Percentiles rank a stretch among this genome's conserved stretches.
These are phyloP conservation scores for Trichoderma gracile DNA, from an alignment of 2,329 filamentous ascomycete species.

Conservation along the genomic window DNA sequence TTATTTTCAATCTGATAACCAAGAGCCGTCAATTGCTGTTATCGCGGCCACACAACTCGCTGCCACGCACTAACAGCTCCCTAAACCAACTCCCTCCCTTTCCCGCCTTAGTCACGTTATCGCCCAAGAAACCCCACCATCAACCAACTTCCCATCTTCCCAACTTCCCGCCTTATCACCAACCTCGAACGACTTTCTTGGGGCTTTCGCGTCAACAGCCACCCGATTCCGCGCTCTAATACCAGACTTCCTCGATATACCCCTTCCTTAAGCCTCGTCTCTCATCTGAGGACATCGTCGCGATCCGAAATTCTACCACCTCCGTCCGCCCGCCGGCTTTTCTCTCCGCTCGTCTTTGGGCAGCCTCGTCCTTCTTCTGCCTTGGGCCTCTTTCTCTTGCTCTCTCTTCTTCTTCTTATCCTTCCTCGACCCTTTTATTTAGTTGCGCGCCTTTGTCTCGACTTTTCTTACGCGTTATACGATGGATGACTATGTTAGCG, in stretches of 20 bases:
- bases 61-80: not conserved
- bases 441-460: not conserved
- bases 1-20: too few species aligned
- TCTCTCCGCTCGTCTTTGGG: too few species aligned
- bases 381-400: too few species aligned
- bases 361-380: too few species aligned
- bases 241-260: too few species aligned
- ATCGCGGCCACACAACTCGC: not conserved
- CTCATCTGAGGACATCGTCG: too few species aligned
- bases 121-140: slow-evolving; percentile 20
- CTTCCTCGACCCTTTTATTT: too few species aligned
- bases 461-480: slow-evolving; percentile 30
- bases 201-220: not conserved
- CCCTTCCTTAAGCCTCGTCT: too few species aligned
- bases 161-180: not conserved
- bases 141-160: not conserved
- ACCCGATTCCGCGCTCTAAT: too few species aligned
- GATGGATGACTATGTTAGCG: slow-evolving; percentile 98
- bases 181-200: not conserved
- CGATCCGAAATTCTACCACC: too few species aligned
- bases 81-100: too few species aligned
- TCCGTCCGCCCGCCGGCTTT: not conserved
- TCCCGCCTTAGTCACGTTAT: slow-evolving; percentile 24
- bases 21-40: not conserved
- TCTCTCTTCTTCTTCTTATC: too few species aligned